phyloP scores from a whole-genome alignment of 2,329 filamentous ascomycete species.

The Davidsoniella virescens region DNA sequence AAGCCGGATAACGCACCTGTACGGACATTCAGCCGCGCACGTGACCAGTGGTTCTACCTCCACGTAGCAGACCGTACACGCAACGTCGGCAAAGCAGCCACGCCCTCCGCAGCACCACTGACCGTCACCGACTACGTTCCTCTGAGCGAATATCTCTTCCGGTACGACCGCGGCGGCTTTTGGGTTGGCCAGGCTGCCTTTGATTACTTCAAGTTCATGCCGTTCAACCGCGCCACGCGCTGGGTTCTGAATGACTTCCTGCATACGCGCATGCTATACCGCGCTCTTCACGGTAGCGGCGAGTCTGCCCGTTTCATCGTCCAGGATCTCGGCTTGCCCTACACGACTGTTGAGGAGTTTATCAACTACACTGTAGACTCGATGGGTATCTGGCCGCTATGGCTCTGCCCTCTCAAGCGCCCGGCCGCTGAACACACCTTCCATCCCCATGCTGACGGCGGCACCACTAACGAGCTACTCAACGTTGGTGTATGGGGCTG shows the following conservation, averaged over 20 bases:
- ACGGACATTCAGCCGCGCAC: slow-evolving; percentile 42
- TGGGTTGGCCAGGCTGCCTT: slow-evolving; percentile 55
- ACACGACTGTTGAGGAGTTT: slow-evolving; percentile 33
- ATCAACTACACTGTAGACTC: slow-evolving; percentile 35
- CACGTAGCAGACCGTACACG: slow-evolving; percentile 39
- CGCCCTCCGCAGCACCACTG: slow-evolving; percentile 11
- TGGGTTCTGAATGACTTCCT: slow-evolving; percentile 57
- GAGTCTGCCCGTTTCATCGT: slow-evolving; percentile 49
- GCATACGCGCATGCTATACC: slow-evolving; percentile 60
- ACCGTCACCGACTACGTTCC: slow-evolving; percentile 41
- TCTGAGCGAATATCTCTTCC: slow-evolving; percentile 57
- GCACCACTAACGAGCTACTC: slow-evolving; percentile 27
- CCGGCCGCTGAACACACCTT: slow-evolving; percentile 29
- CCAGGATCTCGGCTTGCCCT: slow-evolving; percentile 48
- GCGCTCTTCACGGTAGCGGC: slow-evolving; percentile 51
- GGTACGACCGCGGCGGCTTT: slow-evolving; percentile 61
- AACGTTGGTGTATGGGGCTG: slow-evolving; percentile 69
- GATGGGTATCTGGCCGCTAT: slow-evolving; percentile 42
- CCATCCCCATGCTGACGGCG: slow-evolving; percentile 28
- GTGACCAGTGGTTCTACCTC: slow-evolving; percentile 64
- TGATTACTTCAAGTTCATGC: slow-evolving; percentile 46
- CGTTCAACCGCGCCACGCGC: slow-evolving; percentile 48
- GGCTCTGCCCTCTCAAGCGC: slow-evolving; percentile 40
- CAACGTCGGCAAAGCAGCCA: slow-evolving; percentile 13
- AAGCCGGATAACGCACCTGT: slow-evolving; percentile 21